Conservation (phyloP, 176 grass and related monocot genomes). For the Ampelocalamus luodianensis region DNA sequence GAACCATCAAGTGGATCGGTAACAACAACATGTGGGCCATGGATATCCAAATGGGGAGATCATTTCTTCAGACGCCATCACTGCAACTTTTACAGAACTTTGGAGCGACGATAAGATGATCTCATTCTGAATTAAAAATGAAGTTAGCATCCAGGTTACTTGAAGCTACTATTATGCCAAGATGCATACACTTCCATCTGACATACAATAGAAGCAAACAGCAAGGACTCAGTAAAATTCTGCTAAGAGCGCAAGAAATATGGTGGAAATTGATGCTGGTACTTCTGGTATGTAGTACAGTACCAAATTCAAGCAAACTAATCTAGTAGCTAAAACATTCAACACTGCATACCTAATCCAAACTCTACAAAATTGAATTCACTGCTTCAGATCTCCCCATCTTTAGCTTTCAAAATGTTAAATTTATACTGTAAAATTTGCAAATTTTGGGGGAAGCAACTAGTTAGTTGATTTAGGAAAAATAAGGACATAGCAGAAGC, state of each 20-base stretch:
- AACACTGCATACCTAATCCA: neutral
- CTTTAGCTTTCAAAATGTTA: neutral
- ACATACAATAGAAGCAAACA: constrained; percentile 2
- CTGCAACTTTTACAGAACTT: constrained; percentile 86
- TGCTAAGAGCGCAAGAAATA: neutral
- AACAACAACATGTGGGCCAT: constrained; percentile 69
- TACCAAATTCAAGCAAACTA: neutral
- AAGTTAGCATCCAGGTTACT: neutral
- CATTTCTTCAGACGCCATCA: constrained; percentile 86
- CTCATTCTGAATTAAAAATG: constrained; percentile 67
- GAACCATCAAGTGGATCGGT: constrained; percentile 91
- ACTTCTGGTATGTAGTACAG: neutral
- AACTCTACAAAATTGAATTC: neutral
- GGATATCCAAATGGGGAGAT: constrained; percentile 67
- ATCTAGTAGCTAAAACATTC: neutral
- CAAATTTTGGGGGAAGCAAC: neutral
- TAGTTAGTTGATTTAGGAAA: neutral
- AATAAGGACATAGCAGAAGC: neutral
- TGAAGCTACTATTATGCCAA: neutral
- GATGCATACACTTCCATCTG: neutral
- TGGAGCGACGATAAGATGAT: constrained; percentile 76
- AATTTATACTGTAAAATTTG: neutral
- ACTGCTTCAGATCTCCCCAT: neutral
- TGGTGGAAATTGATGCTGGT: neutral
- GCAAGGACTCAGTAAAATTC: neutral